Percentiles rank a stretch among this genome's conserved stretches.
Evolutionary conservation across 2,329 filamentous ascomycete species (phyloP).

Genomic region (Penicillium sp.): DNA sequence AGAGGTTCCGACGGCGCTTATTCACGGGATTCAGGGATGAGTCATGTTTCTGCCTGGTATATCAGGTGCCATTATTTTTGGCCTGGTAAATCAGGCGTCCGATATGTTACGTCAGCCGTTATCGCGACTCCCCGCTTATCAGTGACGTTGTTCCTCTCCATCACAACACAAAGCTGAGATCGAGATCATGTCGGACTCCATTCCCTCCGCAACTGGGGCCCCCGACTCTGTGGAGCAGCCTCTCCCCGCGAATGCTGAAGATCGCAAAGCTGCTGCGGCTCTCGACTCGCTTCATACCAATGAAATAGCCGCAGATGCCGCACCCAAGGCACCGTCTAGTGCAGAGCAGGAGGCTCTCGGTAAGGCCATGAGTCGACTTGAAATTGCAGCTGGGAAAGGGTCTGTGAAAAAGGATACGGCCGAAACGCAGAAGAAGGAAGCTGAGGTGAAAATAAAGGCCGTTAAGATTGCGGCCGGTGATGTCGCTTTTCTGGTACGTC

Average conservation of each 20-base stretch:
- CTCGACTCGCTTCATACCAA: constrained; percentile 46
- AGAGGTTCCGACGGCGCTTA: constrained; percentile 12
- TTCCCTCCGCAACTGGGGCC: constrained; percentile 39
- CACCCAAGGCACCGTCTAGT: constrained; percentile 30
- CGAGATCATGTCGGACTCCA: constrained; percentile 41
- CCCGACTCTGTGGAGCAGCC: constrained; percentile 31
- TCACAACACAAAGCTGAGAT: background rate
- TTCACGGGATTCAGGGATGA: constrained; percentile 18
- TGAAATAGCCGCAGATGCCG: constrained; percentile 36
- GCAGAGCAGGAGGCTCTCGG: constrained; percentile 48
- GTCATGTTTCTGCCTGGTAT: constrained; percentile 12
- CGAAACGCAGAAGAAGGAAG: constrained; percentile 29
- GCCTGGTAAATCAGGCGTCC: constrained; percentile 4
- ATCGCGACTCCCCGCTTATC: constrained; percentile 8
- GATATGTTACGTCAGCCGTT: constrained; percentile 1
- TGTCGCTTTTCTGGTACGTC: constrained; percentile 44
- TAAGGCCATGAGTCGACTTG: constrained; percentile 48
- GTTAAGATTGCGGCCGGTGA: constrained; percentile 46
- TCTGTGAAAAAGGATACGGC: constrained; percentile 17
- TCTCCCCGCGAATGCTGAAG: constrained; percentile 45
- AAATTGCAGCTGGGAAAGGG: constrained; percentile 37
- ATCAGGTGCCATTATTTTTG: too few relatives aligned
- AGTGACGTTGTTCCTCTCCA: constrained; percentile 7
- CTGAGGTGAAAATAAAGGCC: constrained; percentile 37
- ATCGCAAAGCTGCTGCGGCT: constrained; percentile 49